phyloP scores from a whole-genome alignment of 2,329 filamentous ascomycete genomes.

The Stachybotrys elegans region DNA sequence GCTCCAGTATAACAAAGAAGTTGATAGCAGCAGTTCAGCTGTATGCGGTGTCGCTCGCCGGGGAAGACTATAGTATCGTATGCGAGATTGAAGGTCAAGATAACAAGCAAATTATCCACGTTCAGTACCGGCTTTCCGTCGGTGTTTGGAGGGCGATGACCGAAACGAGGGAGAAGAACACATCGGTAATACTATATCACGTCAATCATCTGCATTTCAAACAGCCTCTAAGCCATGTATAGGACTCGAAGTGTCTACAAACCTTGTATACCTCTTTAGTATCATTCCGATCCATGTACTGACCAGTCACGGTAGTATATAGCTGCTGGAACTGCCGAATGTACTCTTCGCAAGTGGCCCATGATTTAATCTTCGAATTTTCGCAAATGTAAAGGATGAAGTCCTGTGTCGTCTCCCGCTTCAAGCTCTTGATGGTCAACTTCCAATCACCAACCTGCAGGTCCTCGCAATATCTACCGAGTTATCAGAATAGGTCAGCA shows the following conservation, averaged over 20 bases:
- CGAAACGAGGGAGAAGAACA: slow-evolving; percentile 16
- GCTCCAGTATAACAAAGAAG: slow-evolving; percentile 20
- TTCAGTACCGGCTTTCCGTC: slow-evolving; percentile 18
- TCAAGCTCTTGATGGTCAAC: slow-evolving; percentile 11
- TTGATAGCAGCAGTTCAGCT: slow-evolving; percentile 20
- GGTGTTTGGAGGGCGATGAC: slow-evolving; percentile 15
- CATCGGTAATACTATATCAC: slow-evolving; percentile 14
- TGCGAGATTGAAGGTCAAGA: slow-evolving; percentile 23
- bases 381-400: slow-evolving; percentile 19
- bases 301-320: slow-evolving; percentile 15
- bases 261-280: slow-evolving; percentile 21
- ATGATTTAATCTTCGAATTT: slow-evolving; percentile 17
- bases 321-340: slow-evolving; percentile 21
- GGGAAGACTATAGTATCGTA: slow-evolving; percentile 20
- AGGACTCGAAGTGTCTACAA: slow-evolving; percentile 2
- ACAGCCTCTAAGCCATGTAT: not conserved
- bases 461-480: slow-evolving; percentile 14
- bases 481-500: slow-evolving; percentile 1
- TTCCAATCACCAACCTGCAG: slow-evolving; percentile 14
- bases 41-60: slow-evolving; percentile 15
- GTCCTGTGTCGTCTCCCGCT: slow-evolving; percentile 13
- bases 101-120: slow-evolving; percentile 12
- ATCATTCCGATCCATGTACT: slow-evolving; percentile 18
- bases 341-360: slow-evolving; percentile 15
- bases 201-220: slow-evolving; percentile 6